A percentile compares a stretch with the other conserved stretches of the same genome.
These are phyloP conservation scores for Fusarium compactum DNA, from an alignment of 2,329 filamentous ascomycete species.

Conservation along the genomic window DNA sequence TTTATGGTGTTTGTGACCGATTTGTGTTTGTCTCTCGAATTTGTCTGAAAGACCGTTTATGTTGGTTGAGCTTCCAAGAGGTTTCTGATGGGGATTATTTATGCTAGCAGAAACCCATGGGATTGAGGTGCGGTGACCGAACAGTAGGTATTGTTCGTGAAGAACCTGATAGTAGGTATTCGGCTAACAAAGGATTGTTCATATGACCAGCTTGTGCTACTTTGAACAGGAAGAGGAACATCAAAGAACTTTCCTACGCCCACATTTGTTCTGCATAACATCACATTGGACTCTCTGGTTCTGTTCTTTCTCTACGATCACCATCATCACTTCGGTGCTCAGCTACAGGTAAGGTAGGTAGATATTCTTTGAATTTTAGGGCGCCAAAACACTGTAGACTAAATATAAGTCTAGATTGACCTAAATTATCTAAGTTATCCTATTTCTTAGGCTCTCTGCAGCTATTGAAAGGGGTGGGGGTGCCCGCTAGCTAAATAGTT, in stretches of 20 bases:
- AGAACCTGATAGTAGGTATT: background rate
- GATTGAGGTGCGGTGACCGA: background rate
- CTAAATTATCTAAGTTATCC: too few species aligned
- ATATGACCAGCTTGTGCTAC: background rate
- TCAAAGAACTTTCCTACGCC: background rate
- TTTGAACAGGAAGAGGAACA: background rate
- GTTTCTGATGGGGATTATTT: background rate
- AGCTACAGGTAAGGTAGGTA: too few species aligned
- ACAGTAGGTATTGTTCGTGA: background rate
- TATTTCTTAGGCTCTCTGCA: too few species aligned
- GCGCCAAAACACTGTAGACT: too few species aligned
- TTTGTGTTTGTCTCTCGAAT: background rate
- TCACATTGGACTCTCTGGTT: background rate
- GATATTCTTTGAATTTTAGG: too few species aligned
- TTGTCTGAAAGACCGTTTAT: background rate
- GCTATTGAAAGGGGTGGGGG: too few species aligned
- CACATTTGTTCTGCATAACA: background rate
- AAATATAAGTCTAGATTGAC: too few species aligned
- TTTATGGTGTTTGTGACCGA: background rate
- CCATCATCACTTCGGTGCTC: too few species aligned
- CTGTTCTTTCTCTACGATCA: background rate
- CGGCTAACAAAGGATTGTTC: background rate
- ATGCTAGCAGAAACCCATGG: background rate
- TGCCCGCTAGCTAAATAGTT: too few species aligned
- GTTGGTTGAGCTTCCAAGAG: background rate